These are phyloP conservation scores for Metschnikowia rubicola DNA, from an alignment of 805 yeast species.

Conservation along the genomic window DNA sequence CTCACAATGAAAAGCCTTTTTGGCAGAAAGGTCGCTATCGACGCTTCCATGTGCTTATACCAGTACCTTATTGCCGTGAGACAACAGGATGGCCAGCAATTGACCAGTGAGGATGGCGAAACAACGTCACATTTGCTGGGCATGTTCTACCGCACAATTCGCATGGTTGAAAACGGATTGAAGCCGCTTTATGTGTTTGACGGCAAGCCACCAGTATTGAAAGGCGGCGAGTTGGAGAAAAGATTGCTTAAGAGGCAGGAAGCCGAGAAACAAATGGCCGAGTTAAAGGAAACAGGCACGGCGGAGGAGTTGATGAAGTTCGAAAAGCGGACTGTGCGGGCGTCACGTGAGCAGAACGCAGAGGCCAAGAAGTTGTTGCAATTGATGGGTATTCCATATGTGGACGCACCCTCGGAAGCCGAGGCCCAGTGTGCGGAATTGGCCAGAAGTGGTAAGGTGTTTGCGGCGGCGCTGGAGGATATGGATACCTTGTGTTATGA, in stretches of 20 bases:
- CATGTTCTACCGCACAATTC: conserved; percentile 86
- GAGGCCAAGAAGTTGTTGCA: conserved; percentile 80
- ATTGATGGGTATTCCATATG: conserved; percentile 93
- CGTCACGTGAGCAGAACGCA: conserved; percentile 85
- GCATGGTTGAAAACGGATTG: conserved; percentile 88
- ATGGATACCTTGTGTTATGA: conserved; percentile 96
- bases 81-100: conserved; percentile 93
- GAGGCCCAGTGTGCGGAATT: conserved; percentile 97
- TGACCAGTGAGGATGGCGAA: conserved; percentile 85
- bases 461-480: conserved; percentile 97
- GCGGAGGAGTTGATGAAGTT: conserved; percentile 70
- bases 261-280: conserved; percentile 72
- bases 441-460: conserved; percentile 86
- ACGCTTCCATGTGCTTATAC: conserved; percentile 94
- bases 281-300: conserved; percentile 75
- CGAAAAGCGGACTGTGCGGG: conserved; percentile 86
- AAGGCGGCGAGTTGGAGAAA: conserved; percentile 89
- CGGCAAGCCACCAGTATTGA: conserved; percentile 94
- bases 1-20: conserved; percentile 80
- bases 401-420: conserved; percentile 96
- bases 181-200: conserved; percentile 97
- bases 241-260: conserved; percentile 77
- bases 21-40: conserved; percentile 97
- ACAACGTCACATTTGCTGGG: conserved; percentile 94
- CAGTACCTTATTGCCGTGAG: conserved; percentile 95